Evolutionary conservation across 257 asterid species (phyloP), one percentile per base, ranked within the genome.

Genomic region (Thymus quinquecostatus): DNA sequence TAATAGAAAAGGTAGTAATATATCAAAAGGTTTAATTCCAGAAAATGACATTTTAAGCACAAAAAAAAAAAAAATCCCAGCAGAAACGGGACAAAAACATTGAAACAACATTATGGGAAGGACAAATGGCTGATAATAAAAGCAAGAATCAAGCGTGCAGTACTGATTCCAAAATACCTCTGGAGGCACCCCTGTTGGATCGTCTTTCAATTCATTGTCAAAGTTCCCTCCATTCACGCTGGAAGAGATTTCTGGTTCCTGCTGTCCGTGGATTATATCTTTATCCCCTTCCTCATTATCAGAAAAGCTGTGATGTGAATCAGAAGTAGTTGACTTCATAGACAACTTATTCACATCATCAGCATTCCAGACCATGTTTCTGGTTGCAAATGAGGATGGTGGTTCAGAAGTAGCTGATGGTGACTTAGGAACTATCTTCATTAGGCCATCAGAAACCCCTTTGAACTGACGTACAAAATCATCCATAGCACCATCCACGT

Each of bases 401-500:
- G 85, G 77, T 64, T 83, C 96, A 63, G 57, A 61, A 51, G 80
- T 41, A 54, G 86, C 64, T 21, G 89, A 71, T 60, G 90, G 86
- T 77, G 96, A 80, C 55, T 88, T 87, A 75, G 79, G 86, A 72
- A 87, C 95, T 77, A 79, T 85, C 69, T 77, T 87, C 91, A 82
- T 72, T 70, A 90, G 78, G 63, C 98, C 96, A 78, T 82, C 91
- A 60, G 98, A 90, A 59, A 84, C 95, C 78, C 95, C 98, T 86
- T 83, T 92, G 85, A 90, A 90, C 80, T 92, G 98, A 60, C 98
- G 92, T 72, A 81, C 86, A 68, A 92, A 87, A 68, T 92, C 98
- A 84, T 92, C 98, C 87, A 90, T 73, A 54, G 98, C 97, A 78
- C 89, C 97, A 77, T 92, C 98, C 82, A 92, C 96, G 66, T 83